A percentile compares a stretch with the other conserved stretches of the same genome.
phyloP scores from a whole-genome alignment of 768 basidiomycete genomes.

The Cantharellus anzutake region DNA sequence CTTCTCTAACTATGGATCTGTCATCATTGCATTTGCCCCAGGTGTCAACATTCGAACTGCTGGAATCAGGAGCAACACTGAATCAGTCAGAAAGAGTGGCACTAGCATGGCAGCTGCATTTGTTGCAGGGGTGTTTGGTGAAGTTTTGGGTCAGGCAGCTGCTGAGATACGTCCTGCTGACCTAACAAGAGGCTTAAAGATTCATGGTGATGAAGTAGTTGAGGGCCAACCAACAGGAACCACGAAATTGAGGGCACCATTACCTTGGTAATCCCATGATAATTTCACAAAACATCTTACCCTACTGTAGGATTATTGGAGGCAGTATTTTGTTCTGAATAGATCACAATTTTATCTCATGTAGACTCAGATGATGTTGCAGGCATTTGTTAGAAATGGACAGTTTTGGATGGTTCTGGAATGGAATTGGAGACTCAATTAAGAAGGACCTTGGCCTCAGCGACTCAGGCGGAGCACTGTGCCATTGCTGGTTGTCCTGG shows the following conservation, averaged over 20 bases:
- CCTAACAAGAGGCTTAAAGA: constrained; percentile 3
- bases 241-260: constrained; percentile 2
- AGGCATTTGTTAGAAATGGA: too few relatives aligned
- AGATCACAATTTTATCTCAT: too few relatives aligned
- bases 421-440: too few relatives aligned
- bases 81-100: constrained; percentile 1
- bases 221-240: constrained; percentile 3
- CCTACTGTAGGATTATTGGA: too few relatives aligned
- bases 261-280: too few relatives aligned
- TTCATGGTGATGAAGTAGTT: neutral
- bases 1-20: constrained; percentile 10
- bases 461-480: too few relatives aligned
- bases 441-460: too few relatives aligned
- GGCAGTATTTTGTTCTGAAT: too few relatives aligned
- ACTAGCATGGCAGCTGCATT: constrained; percentile 3
- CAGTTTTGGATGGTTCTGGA: too few relatives aligned
- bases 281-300: too few relatives aligned
- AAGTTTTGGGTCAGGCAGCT: neutral
- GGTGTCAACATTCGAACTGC: constrained; percentile 5
- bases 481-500: too few relatives aligned
- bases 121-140: constrained; percentile 5
- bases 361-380: too few relatives aligned
- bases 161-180: constrained; percentile 2
- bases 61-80: constrained; percentile 1
- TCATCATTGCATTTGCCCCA: constrained; percentile 3